Percentiles rank a stretch among this genome's conserved stretches.
Conservation (phyloP, 257 asterid genomes). For the Fraxinus pennsylvanica region DNA sequence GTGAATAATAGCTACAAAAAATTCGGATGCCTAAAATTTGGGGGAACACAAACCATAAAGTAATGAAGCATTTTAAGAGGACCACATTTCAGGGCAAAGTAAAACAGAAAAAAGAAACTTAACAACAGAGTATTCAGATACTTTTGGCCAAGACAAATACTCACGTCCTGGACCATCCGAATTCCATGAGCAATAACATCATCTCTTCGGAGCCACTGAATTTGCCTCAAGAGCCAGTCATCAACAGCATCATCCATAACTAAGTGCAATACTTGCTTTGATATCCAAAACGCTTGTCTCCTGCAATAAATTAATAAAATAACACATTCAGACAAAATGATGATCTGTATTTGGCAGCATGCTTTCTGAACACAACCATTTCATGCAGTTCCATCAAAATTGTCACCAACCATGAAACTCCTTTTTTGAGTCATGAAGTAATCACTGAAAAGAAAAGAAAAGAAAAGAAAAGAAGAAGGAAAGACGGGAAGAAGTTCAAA, state of each 20-base stretch:
- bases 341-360: constrained; percentile 15
- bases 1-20: not conserved
- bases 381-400: not conserved
- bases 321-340: constrained; percentile 4
- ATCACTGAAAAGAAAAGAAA: not conserved
- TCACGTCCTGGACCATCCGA: constrained; percentile 75
- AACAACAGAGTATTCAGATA: not conserved
- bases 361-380: not conserved
- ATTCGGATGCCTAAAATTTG: not conserved
- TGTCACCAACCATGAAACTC: not conserved
- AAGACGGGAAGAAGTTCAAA: not conserved
- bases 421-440: not conserved
- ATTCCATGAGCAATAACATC: constrained; percentile 73
- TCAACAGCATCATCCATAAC: constrained; percentile 97
- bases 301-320: constrained; percentile 36
- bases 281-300: constrained; percentile 96
- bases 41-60: not conserved
- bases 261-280: constrained; percentile 86
- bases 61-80: not conserved
- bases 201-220: constrained; percentile 86
- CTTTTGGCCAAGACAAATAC: constrained; percentile 25
- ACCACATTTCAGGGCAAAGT: constrained; percentile 1
- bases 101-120: not conserved
- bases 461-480: not conserved
- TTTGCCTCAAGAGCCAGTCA: constrained; percentile 86